Evolutionary conservation across 2,329 filamentous ascomycete species (phyloP), one percentile per base, ranked within the genome.

Genomic region (Alternaria sp.): DNA sequence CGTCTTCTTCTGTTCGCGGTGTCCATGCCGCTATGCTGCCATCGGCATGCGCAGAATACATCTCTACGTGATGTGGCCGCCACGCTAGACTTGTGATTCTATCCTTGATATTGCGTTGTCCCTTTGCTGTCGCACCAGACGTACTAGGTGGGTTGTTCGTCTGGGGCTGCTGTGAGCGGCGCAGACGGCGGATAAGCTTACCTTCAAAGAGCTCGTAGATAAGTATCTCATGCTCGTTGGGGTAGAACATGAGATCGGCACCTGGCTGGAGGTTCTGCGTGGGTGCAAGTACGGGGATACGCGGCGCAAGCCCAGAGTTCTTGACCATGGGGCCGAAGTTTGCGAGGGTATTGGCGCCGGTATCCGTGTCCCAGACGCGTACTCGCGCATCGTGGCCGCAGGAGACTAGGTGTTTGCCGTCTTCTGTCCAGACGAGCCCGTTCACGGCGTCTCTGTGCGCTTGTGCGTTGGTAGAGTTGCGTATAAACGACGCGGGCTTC

Each of bases 361-460:
- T 92, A 0, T 85, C 85, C 2, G 91, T 88, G 75, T 97, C 87
- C 95, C 95, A 98, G 1, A 97, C 92, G 5, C 94, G 88, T 66
- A 98, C 90, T 9, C 91, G 88, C 52, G 92, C 86, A 77, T 98
- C 96, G 61, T 96, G 91, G 0, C 93, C 94, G 2, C 92, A 87
- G 1, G 91, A 93, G 12, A 97, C 85, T 17, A 98, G 84, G 75
- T 91, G 90, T 13, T 83, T 84, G 1, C 93, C 93, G 74, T 93
- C 90, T 63, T 93, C 89, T 1, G 91, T 94, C 93, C 93, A 98
- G 1, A 89, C 85, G 8, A 97, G 83, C 1, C 92, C 92, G 65
- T 97, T 97, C 2, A 96, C 93, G 1, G 93, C 88, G 4, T 92
- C 93, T 11, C 87, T 86, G 74, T 98, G 95, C 0, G 95, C 93